Percentiles rank a stretch among this genome's conserved stretches.
These are phyloP conservation scores for Solanum infundibuliforme DNA, from an alignment of 257 asterid species.

Conservation along the genomic window DNA sequence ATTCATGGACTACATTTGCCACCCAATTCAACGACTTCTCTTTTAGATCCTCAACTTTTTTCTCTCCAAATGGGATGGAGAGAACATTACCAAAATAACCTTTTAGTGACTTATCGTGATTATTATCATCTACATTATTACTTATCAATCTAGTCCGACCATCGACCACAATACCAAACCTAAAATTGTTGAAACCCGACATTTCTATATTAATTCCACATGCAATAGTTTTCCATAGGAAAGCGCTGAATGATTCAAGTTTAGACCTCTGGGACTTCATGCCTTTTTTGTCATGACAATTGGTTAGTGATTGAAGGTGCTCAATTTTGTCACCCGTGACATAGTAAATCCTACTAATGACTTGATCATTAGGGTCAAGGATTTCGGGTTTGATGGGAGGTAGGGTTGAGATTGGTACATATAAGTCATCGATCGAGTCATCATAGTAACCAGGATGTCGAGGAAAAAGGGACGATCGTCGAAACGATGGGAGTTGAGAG, in stretches of 20 bases:
- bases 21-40: not conserved
- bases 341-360: conserved; percentile 50
- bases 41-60: not conserved
- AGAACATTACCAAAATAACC: conserved; percentile 4
- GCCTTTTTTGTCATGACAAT: not conserved
- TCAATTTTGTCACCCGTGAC: conserved; percentile 20
- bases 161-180: not conserved
- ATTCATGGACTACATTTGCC: not conserved
- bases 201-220: not conserved
- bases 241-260: conserved; percentile 56
- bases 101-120: not conserved
- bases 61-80: not conserved
- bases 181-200: not conserved
- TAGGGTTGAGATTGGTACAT: conserved; percentile 14
- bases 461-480: conserved; percentile 45
- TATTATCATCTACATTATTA: not conserved
- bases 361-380: not conserved
- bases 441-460: conserved; percentile 32
- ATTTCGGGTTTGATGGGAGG: not conserved
- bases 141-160: not conserved
- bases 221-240: conserved; percentile 47
- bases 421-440: conserved; percentile 21
- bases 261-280: conserved; percentile 18
- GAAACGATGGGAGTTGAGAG: conserved; percentile 40
- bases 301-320: conserved; percentile 37